Conservation (phyloP, 371 early-diverging fungal species). For the Dinochytrium kinnereticum region DNA sequence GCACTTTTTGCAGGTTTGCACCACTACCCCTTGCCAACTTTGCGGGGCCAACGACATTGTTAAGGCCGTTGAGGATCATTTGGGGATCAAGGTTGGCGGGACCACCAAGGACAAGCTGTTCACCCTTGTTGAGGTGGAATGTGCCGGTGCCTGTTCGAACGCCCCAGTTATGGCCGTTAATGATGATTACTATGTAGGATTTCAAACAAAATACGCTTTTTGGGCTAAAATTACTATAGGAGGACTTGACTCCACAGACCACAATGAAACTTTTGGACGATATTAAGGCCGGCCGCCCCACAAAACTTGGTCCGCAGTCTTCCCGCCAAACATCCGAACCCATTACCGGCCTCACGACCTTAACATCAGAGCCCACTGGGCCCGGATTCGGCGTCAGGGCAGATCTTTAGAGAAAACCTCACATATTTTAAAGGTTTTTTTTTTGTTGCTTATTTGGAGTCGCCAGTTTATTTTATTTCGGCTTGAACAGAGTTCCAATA, state of each 20-base stretch:
- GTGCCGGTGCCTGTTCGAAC: slow-evolving; percentile 99
- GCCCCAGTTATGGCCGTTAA: slow-evolving; percentile 97
- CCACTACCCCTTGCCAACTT: slow-evolving; percentile 96
- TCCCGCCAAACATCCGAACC: slow-evolving; percentile 93
- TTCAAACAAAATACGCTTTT: neutral
- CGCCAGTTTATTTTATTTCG: neutral
- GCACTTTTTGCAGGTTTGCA: slow-evolving; percentile 97
- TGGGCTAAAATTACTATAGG: slow-evolving; percentile 52
- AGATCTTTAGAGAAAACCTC: slow-evolving; percentile 42
- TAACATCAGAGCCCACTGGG: slow-evolving; percentile 86
- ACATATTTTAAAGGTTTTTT: neutral
- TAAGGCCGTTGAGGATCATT: slow-evolving; percentile 80
- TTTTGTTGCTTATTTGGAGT: too few species aligned
- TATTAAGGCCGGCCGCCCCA: slow-evolving; percentile 77
- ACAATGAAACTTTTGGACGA: slow-evolving; percentile 87
- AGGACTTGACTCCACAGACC: slow-evolving; percentile 95
- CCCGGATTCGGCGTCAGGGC: slow-evolving; percentile 84
- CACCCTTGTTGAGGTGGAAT: slow-evolving; percentile 98
- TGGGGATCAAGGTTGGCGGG: slow-evolving; percentile 91
- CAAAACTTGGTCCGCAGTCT: slow-evolving; percentile 83
- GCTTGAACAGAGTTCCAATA: slow-evolving; percentile 11
- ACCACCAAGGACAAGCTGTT: slow-evolving; percentile 94
- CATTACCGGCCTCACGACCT: slow-evolving; percentile 77
- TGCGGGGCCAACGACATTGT: slow-evolving; percentile 92
- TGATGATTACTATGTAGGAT: slow-evolving; percentile 93